Evolutionary conservation across 768 basidiomycete species (phyloP), one percentile per base, ranked within the genome.

Genomic region (Lentinula detonsa): DNA sequence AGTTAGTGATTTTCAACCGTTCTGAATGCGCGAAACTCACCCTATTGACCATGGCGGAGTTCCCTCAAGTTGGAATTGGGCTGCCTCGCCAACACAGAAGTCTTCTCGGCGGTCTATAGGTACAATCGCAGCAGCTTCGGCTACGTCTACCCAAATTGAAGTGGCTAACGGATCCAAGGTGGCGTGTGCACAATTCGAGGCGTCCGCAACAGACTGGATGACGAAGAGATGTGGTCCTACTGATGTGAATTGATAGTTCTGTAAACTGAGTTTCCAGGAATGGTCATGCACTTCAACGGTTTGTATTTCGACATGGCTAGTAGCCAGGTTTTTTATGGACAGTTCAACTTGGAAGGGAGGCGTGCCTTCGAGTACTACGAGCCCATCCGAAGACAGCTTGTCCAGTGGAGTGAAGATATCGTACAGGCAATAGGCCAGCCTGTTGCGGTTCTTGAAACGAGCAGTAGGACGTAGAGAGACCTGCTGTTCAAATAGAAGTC

Each of bases 31-130:
- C 33, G 31, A 62, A 37, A 45, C 85, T 48, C 66, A 93, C 90
- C 86, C 87, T 57, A 98, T 84, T 3, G 84, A 88, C 94, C 95
- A 98, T 3, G 96, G 94, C 15, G 95, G 90, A 35, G 85, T 90
- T 48, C 97, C 97, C 72, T 97, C 93, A 15, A 99, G 78, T 69
- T 95, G 88, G 80, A 97, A 98, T 64, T 93, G 93, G 8, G 91
- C 80, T 33, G 86, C 79, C 62, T 98, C 94, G 8, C 95, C 96
- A 1, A 92, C 89, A 73, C 97, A 99, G 63, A 90, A 87, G 68
- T 98, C 88, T 65, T 80, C 80, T 60, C 85, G 81, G 60, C 87
- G 77, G 66, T 90, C 89, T 65, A 94, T 84, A 5, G 96, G 89
- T 50, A 93, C 81, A 59, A 99, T 94, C 11, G 92, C 86, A 8